Evolutionary conservation across 2,329 filamentous ascomycete genomes (phyloP).

Genomic region (Colletotrichum liaoningense): DNA sequence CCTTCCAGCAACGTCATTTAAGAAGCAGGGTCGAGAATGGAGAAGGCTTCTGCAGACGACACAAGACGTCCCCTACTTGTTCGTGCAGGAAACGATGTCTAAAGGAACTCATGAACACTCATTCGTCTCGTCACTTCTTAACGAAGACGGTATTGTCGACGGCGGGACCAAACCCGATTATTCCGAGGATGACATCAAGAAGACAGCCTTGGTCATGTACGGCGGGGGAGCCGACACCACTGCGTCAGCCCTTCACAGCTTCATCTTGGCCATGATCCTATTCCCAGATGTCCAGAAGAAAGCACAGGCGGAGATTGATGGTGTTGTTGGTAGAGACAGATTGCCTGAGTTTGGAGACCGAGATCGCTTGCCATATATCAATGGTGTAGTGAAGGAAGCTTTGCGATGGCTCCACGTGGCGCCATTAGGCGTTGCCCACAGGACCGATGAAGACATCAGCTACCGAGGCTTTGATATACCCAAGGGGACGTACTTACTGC

Average conservation of each 20-base stretch:
- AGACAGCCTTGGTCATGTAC: conserved; percentile 27
- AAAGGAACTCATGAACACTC: neutral
- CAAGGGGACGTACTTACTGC: conserved; percentile 35
- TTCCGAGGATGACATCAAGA: conserved; percentile 19
- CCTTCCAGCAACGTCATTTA: conserved; percentile 29
- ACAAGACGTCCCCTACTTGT: conserved; percentile 25
- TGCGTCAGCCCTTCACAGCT: conserved; percentile 48
- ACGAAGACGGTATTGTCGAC: neutral
- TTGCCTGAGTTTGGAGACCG: conserved; percentile 61
- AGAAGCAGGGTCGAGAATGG: conserved; percentile 22
- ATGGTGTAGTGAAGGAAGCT: conserved; percentile 65
- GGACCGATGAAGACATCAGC: conserved; percentile 41
- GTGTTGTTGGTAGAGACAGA: conserved; percentile 58
- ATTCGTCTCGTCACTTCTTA: conserved; percentile 7
- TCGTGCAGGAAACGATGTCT: conserved; percentile 39
- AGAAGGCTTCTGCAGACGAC: neutral
- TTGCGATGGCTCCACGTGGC: conserved; percentile 66
- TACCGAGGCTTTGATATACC: conserved; percentile 29
- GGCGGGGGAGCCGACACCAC: conserved; percentile 34
- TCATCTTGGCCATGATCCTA: conserved; percentile 60
- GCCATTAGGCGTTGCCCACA: conserved; percentile 53
- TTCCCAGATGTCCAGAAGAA: conserved; percentile 56
- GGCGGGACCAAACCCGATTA: neutral
- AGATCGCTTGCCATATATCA: conserved; percentile 61
- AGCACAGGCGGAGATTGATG: conserved; percentile 64